Base-by-base conservation (phyloP, 306 rosid species). In the Hippophae tibetana region DNA sequence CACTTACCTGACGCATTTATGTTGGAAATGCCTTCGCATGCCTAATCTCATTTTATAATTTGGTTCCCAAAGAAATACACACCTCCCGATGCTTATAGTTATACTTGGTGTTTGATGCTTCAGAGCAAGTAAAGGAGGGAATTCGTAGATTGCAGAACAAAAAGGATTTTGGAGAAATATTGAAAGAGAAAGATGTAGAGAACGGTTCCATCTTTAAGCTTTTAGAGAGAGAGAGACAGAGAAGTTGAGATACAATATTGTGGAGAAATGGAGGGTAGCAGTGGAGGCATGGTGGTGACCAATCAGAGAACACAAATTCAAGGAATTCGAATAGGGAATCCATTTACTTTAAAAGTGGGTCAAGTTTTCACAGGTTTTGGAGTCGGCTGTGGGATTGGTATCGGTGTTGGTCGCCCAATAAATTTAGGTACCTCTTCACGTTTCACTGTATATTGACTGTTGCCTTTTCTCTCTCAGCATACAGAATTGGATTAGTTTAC, bases 281-380 rank as follows among this genome's bases (percentile, higher is more conserved):
- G 64, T 66, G 65, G 70, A 50, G 67, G 67, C 45, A 52, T 52
- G 18, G 26, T 55, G 52, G 65, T 62, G 31, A 59, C 55, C 58
- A 65, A 10, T 38, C 76, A 78, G 70, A 61, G 51, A 62, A 75
- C 48, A 64, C 52, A 57, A 43, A 38, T 64, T 56, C 54, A 52
- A 10, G 76, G 61, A 69, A 72, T 87, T 74, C 77, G 83, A 76
- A 53, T 85, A 0, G 83, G 77, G 77, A 92, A 87, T 85, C 98
- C 96, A n/a, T 85, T 92, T 85, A 52, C 92, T 76, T 78, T 92
- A 75, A 87, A 92, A 58, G 92, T 87, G 49, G 96, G 95, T 78
- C 96, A 87, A 81, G 89, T 92, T 49, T 92, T 87, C 59, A 92
- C 98, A 5, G 98, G 96, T 69, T 92, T 92, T 74, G 98, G 98